These are phyloP conservation scores for Ophiognomonia clavigignenti-juglandacearum DNA, from an alignment of 2,329 filamentous ascomycete species.

Conservation along the genomic window DNA sequence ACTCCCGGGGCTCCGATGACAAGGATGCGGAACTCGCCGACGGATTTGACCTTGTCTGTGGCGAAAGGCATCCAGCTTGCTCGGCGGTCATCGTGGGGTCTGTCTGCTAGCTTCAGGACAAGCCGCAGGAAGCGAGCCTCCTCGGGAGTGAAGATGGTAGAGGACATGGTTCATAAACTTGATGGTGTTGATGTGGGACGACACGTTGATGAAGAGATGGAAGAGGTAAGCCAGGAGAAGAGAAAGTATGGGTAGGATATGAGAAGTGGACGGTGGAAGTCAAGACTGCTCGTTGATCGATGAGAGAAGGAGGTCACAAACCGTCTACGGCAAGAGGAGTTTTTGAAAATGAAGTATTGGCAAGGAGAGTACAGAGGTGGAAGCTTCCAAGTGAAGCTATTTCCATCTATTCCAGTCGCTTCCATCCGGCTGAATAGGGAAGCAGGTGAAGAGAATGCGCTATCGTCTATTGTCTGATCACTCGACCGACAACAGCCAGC, in stretches of 20 bases:
- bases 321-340: too few species aligned
- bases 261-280: too few species aligned
- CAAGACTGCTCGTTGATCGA: too few species aligned
- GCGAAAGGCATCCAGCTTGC: conserved; percentile 7
- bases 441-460: too few species aligned
- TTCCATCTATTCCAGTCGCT: too few species aligned
- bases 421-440: too few species aligned
- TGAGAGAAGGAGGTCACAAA: too few species aligned
- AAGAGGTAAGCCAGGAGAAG: too few species aligned
- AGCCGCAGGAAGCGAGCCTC: conserved; percentile 36
- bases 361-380: background rate
- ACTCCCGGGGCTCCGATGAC: conserved; percentile 33
- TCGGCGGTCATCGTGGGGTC: conserved; percentile 20
- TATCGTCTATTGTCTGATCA: background rate
- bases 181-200: too few species aligned
- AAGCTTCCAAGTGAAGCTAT: background rate
- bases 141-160: conserved; percentile 33
- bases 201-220: too few species aligned
- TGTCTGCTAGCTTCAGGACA: conserved; percentile 34
- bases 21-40: conserved; percentile 33
- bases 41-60: conserved; percentile 17
- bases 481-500: background rate
- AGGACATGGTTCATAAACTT: too few species aligned
- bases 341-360: background rate
- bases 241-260: too few species aligned